Base-by-base conservation (phyloP, 139 green algal genomes). In the Closterium sp. region DNA sequence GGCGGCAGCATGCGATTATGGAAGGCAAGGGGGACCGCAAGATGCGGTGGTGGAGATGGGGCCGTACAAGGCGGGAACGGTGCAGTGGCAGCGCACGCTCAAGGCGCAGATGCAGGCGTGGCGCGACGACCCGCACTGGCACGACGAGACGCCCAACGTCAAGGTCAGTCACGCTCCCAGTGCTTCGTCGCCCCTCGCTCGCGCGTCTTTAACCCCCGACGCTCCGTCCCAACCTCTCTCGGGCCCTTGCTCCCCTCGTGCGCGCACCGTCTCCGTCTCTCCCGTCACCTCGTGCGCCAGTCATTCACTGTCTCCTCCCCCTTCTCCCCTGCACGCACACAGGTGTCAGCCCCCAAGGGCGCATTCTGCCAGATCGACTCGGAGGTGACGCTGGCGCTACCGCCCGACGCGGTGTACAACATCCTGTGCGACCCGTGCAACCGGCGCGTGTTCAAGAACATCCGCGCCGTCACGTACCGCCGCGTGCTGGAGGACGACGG, bases 391-490 rank as follows among this genome's bases (percentile, higher is more conserved):
- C 84, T 97, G 70, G 91, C 91, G 2, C 91, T 97, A 30, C 91
- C 95, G 4, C 94, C 96, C 0, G 88, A 96, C 88, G 70, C 93
- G 29, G 93, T 97, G 2, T 97, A 94, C 89, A 91, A 95, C 45
- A 93, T 97, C 17, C 93, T 97, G 31, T 89, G 90, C 13, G 88
- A 95, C 86, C 95, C 94, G 11, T 89, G 93, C 29, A 96, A 97
- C 86, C 50, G 73, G 22, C 92, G 85, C 34, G 87, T 96, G 27
- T 97, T 97, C 87, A 94, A 93, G 29, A 90, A 87, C 27, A 95
- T 97, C 88, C 97, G 97, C 91, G 94, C 94, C 32, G 86, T 97
- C 13, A 91, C 86, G 21, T 93, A 92, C 31, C 90, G 96, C 1
- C 93, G 93, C 84, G 90, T 97, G 13, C 21, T 97, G 7, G 87